These are phyloP conservation scores for Auricularia cornea DNA, from an alignment of 768 basidiomycete species.

Conservation along the genomic window DNA sequence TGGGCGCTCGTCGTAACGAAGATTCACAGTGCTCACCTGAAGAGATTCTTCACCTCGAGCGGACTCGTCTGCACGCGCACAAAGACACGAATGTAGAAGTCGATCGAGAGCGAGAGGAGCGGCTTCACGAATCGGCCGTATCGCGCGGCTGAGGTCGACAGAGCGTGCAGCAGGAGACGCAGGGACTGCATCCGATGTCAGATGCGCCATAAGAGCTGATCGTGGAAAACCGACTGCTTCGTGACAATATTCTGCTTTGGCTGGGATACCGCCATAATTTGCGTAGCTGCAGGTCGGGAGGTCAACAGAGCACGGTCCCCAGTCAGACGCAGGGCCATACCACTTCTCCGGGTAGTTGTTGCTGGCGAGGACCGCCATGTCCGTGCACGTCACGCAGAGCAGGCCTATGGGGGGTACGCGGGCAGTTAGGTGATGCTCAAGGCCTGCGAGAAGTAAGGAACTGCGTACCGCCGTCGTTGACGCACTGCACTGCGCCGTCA, in stretches of 20 bases:
- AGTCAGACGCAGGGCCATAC: slow-evolving; percentile 31
- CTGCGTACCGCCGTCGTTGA: slow-evolving; percentile 73
- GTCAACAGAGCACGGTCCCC: not conserved
- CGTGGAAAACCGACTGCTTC: slow-evolving; percentile 57
- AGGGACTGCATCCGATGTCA: slow-evolving; percentile 50
- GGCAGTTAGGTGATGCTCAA: not conserved
- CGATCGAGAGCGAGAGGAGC: slow-evolving; percentile 83
- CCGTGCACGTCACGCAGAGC: slow-evolving; percentile 93
- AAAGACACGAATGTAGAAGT: slow-evolving; percentile 94
- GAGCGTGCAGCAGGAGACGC: slow-evolving; percentile 77
- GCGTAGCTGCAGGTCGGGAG: slow-evolving; percentile 54
- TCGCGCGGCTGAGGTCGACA: slow-evolving; percentile 80
- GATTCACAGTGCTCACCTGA: slow-evolving; percentile 46
- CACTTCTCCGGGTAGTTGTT: slow-evolving; percentile 96
- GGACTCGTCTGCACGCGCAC: slow-evolving; percentile 68
- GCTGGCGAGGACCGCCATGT: slow-evolving; percentile 87
- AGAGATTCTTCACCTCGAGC: slow-evolving; percentile 72
- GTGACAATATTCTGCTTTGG: slow-evolving; percentile 91
- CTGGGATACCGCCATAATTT: slow-evolving; percentile 87
- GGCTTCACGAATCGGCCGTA: slow-evolving; percentile 92
- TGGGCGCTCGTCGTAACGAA: not conserved
- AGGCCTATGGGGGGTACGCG: slow-evolving; percentile 47
- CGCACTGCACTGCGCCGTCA: slow-evolving; percentile 83
- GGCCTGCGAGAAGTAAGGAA: slow-evolving; percentile 2
- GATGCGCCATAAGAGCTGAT: slow-evolving; percentile 1